Evolutionary conservation across 805 yeast species (phyloP).

Genomic region (Helenozyma baotianmanensis): DNA sequence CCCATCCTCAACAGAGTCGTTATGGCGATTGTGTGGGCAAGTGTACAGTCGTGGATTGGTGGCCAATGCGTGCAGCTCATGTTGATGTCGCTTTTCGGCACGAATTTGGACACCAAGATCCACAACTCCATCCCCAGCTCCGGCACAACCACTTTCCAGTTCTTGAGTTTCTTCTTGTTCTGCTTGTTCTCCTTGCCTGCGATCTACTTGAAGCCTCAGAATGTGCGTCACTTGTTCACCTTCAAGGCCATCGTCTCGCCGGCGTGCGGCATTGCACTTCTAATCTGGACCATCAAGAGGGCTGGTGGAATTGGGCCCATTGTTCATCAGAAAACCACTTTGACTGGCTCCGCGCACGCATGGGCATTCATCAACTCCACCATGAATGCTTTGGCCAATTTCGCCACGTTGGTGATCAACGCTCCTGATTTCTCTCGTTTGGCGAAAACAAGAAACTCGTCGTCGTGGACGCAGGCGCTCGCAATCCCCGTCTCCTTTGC

Average conservation of each 20-base stretch:
- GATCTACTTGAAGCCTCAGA: slow-evolving; percentile 2
- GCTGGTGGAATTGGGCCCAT: slow-evolving; percentile 2
- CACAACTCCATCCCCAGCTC: slow-evolving; percentile 1
- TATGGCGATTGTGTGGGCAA: slow-evolving; percentile 2
- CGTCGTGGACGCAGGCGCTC: slow-evolving; percentile 2
- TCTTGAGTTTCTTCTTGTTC: slow-evolving; percentile 2
- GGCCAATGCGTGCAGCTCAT: slow-evolving; percentile 3
- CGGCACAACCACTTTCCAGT: slow-evolving; percentile 2
- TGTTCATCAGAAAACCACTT: slow-evolving; percentile 1
- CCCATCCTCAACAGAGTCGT: slow-evolving; percentile 1
- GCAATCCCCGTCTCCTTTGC: slow-evolving; percentile 1
- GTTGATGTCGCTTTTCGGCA: slow-evolving; percentile 1
- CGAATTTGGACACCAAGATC: slow-evolving; percentile 1
- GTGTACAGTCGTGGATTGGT: slow-evolving; percentile 2
- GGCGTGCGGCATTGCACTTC: slow-evolving; percentile 1
- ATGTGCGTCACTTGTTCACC: slow-evolving; percentile 2
- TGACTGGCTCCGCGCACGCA: slow-evolving; percentile 2
- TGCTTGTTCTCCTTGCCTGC: slow-evolving; percentile 1
- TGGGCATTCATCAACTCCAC: slow-evolving; percentile 3
- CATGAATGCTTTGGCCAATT: slow-evolving; percentile 2
- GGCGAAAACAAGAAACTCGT: slow-evolving; percentile 1
- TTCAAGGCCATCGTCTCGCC: slow-evolving; percentile 1
- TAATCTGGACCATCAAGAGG: slow-evolving; percentile 1
- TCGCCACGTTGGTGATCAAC: slow-evolving; percentile 1
- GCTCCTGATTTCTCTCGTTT: slow-evolving; percentile 3